Percentiles rank a stretch among this genome's conserved stretches.
These are phyloP conservation scores for Discostella stelligeroides DNA, from an alignment of 108 stramenopile genomes.

Conservation along the genomic window DNA sequence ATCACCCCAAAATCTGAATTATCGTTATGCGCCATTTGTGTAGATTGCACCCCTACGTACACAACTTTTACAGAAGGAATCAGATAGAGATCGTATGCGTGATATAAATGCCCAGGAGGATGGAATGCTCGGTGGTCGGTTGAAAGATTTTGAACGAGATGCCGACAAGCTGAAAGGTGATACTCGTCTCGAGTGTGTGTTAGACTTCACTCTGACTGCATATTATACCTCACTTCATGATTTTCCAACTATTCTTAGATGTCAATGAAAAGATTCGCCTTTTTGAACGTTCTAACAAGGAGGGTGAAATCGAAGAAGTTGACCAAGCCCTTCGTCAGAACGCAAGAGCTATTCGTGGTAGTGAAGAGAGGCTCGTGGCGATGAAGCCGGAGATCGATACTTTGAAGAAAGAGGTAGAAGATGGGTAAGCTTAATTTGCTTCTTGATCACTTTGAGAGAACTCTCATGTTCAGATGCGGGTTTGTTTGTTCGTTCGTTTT, in stretches of 20 bases:
- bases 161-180: conserved; percentile 42
- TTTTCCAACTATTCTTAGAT: conserved; percentile 6
- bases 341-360: conserved; percentile 18
- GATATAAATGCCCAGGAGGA: conserved; percentile 50
- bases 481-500: not conserved
- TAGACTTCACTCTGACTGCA: too few species aligned
- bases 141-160: conserved; percentile 50
- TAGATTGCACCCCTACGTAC: conserved; percentile 54
- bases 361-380: conserved; percentile 21
- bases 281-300: conserved; percentile 39
- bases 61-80: conserved; percentile 50
- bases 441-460: not conserved
- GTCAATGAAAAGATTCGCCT: conserved; percentile 39
- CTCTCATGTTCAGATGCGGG: not conserved
- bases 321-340: conserved; percentile 29
- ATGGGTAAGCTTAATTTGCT: conserved; percentile 25
- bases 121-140: conserved; percentile 20
- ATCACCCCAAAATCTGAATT: not conserved
- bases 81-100: conserved; percentile 40
- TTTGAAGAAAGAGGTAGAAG: conserved; percentile 60
- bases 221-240: too few species aligned
- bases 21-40: not conserved
- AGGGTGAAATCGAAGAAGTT: conserved; percentile 53
- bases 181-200: conserved; percentile 11
- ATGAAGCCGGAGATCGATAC: conserved; percentile 56